phyloP scores from a whole-genome alignment of 2,329 filamentous ascomycete genomes.

The Aschersonia sp. region DNA sequence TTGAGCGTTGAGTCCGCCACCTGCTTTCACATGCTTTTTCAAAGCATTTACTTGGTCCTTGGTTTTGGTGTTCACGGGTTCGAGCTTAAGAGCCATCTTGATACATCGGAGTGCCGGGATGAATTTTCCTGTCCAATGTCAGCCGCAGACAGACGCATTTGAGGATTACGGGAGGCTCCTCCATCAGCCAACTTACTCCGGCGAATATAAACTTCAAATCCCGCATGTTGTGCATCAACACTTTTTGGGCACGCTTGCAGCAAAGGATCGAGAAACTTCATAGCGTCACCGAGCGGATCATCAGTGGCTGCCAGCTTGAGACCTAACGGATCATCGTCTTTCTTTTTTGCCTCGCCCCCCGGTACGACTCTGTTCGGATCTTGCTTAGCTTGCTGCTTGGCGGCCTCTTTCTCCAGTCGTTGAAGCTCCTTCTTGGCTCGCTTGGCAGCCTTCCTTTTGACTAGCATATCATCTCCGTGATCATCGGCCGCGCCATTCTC shows the following conservation, averaged over 20 bases:
- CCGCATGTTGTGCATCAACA: conserved; percentile 67
- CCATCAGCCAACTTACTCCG: conserved; percentile 48
- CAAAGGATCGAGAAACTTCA: conserved; percentile 72
- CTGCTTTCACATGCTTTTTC: conserved; percentile 43
- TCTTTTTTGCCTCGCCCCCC: conserved; percentile 61
- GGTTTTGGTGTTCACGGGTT: conserved; percentile 55
- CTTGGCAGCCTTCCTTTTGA: conserved; percentile 77
- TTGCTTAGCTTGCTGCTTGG: conserved; percentile 62
- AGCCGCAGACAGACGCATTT: no score
- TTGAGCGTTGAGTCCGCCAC: conserved; percentile 45
- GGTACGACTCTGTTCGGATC: conserved; percentile 68
- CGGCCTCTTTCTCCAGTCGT: conserved; percentile 57
- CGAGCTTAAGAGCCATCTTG: conserved; percentile 54
- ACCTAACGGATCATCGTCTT: conserved; percentile 79
- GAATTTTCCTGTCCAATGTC: conserved; percentile 40
- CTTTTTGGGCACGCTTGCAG: conserved; percentile 71
- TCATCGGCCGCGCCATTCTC: conserved; percentile 40
- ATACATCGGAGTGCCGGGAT: conserved; percentile 79
- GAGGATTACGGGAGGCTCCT: no score
- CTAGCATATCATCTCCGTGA: conserved; percentile 42
- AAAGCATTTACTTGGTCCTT: conserved; percentile 63
- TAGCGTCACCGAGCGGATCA: conserved; percentile 71
- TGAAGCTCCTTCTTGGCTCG: conserved; percentile 69
- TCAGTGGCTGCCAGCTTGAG: conserved; percentile 65
- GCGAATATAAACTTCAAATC: conserved; percentile 81